Percentiles rank a stretch among this genome's conserved stretches.
Conservation (phyloP, 495 filamentous ascomycete genomes). For the Penicillium chermesinum region DNA sequence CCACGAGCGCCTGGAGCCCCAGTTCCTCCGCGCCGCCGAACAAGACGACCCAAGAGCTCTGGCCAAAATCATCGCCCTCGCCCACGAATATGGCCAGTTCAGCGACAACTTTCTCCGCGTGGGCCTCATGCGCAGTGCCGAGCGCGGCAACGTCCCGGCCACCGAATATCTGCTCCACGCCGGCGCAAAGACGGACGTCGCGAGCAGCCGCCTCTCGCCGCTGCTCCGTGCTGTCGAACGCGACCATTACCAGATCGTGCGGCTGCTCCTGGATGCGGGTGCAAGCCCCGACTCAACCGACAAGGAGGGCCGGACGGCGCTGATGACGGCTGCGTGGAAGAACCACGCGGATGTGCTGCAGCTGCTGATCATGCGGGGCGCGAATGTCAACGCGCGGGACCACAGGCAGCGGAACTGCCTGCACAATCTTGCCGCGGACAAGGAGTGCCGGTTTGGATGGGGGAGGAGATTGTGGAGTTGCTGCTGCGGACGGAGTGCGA, state of each 20-base stretch:
- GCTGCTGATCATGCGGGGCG: constrained; percentile 43
- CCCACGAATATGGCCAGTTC: constrained; percentile 39
- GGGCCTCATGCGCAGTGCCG: constrained; percentile 45
- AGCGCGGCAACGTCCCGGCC: constrained; percentile 39
- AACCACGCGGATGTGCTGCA: constrained; percentile 48
- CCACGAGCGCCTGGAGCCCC: constrained; percentile 48
- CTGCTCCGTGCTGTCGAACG: constrained; percentile 48
- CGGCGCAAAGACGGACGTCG: constrained; percentile 43
- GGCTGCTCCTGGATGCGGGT: constrained; percentile 40
- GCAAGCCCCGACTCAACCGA: constrained; percentile 37
- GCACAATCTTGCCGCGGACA: constrained; percentile 55
- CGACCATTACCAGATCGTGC: constrained; percentile 42
- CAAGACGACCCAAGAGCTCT: constrained; percentile 36
- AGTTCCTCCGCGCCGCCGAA: constrained; percentile 48
- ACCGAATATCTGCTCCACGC: constrained; percentile 42
- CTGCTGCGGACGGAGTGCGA: constrained; percentile 39
- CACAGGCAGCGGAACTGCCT: constrained; percentile 37
- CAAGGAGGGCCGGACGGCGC: constrained; percentile 47
- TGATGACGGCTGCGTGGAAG: constrained; percentile 57
- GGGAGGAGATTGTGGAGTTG: constrained; percentile 45
- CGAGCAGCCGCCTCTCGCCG: constrained; percentile 38
- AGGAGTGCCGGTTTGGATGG: constrained; percentile 43
- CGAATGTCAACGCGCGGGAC: constrained; percentile 45
- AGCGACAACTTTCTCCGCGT: constrained; percentile 48
- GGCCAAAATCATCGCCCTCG: constrained; percentile 32